Percentiles rank a stretch among this genome's conserved stretches.
phyloP scores from a whole-genome alignment of 1,284 basidiomycete genomes.

The Irpex sp. region DNA sequence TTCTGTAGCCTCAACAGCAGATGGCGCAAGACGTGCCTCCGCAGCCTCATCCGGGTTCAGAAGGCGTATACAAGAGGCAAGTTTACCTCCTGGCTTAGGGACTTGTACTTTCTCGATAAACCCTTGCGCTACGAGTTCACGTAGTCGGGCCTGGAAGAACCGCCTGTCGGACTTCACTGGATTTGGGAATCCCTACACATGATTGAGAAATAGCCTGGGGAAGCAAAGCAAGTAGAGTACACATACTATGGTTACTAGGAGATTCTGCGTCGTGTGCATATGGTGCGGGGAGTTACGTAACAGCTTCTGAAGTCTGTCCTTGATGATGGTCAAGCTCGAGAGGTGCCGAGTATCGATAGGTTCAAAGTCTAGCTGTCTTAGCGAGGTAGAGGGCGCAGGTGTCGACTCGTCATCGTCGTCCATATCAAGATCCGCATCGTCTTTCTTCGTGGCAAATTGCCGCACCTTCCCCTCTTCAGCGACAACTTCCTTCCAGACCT shows the following conservation, averaged over 20 bases:
- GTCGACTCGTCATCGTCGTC: conserved; percentile 27
- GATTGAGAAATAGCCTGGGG: conserved; percentile 1
- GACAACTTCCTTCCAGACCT: conserved; percentile 67
- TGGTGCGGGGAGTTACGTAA: conserved; percentile 63
- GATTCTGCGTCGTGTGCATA: conserved; percentile 66
- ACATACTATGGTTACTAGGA: conserved; percentile 66
- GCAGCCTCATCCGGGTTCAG: conserved; percentile 35
- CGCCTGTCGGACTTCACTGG: conserved; percentile 72
- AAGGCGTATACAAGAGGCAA: conserved; percentile 61
- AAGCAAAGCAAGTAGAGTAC: background rate
- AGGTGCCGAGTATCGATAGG: conserved; percentile 74
- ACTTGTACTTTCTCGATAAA: conserved; percentile 71
- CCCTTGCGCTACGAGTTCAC: conserved; percentile 65
- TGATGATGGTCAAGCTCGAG: conserved; percentile 66
- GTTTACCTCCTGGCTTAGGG: conserved; percentile 48
- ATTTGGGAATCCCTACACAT: conserved; percentile 61
- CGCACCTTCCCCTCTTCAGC: conserved; percentile 52
- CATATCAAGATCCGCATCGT: conserved; percentile 30
- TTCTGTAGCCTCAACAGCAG: conserved; percentile 17
- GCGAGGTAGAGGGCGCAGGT: conserved; percentile 31
- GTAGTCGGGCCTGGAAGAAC: conserved; percentile 70
- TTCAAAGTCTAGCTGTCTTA: conserved; percentile 40
- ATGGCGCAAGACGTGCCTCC: conserved; percentile 27
- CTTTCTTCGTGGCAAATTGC: conserved; percentile 26
- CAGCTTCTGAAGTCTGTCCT: conserved; percentile 62